These are phyloP conservation scores for Entophlyctis helioformis DNA, from an alignment of 192 early-diverging fungal species.

Conservation along the genomic window DNA sequence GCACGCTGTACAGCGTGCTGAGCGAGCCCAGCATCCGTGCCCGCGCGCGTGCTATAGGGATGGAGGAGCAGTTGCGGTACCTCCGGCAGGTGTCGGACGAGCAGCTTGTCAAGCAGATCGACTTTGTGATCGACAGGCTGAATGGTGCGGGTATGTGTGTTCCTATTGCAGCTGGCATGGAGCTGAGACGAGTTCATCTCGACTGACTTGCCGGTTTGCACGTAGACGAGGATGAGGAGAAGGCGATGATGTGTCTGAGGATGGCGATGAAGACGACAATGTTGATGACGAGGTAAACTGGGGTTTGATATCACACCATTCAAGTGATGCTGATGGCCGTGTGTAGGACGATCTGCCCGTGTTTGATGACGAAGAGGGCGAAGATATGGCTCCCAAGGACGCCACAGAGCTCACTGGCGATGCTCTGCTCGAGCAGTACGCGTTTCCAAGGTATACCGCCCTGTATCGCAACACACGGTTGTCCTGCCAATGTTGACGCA, in stretches of 20 bases:
- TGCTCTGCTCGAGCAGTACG: neutral
- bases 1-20: constrained; percentile 31
- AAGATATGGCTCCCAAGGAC: constrained; percentile 9
- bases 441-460: too few species aligned
- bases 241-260: constrained; percentile 20
- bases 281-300: constrained; percentile 23
- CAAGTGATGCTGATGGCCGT: neutral
- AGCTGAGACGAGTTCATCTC: neutral
- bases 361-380: constrained; percentile 6
- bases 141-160: constrained; percentile 1
- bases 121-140: constrained; percentile 31
- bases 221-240: constrained; percentile 9
- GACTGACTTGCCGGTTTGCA: neutral
- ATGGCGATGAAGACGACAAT: constrained; percentile 33
- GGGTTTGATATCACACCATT: neutral
- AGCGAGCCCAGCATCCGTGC: constrained; percentile 21
- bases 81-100: constrained; percentile 16
- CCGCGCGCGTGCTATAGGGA: constrained; percentile 17
- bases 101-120: constrained; percentile 26
- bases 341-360: neutral
- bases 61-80: constrained; percentile 25
- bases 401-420: neutral
- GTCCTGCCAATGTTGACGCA: too few species aligned
- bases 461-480: too few species aligned
- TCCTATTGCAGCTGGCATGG: neutral